A percentile compares a stretch with the other conserved stretches of the same genome.
These are phyloP conservation scores for Tetraselmis striata DNA, from an alignment of 139 green algal species.

Conservation along the genomic window DNA sequence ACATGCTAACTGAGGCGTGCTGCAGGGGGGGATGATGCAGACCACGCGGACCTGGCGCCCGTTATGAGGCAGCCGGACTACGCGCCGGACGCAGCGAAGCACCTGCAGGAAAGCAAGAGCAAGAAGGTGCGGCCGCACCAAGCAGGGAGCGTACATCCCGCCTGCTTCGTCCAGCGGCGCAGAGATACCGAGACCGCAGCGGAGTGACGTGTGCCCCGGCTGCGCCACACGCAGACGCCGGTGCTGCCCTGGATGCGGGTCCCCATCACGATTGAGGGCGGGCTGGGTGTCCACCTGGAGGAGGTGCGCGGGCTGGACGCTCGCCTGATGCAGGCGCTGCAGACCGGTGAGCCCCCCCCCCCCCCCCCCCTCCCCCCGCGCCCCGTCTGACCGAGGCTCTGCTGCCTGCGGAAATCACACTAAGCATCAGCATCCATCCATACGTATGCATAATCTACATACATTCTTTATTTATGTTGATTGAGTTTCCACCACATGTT, in stretches of 20 bases:
- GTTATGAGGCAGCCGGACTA: not conserved
- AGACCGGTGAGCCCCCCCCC: slow-evolving; percentile 27
- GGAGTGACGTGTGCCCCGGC: no score
- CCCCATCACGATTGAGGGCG: slow-evolving; percentile 50
- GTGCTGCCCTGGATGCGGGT: slow-evolving; percentile 79
- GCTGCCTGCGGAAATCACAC: not conserved
- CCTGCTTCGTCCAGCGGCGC: no score
- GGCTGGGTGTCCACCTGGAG: slow-evolving; percentile 29
- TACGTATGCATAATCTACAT: not conserved
- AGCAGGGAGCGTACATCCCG: no score
- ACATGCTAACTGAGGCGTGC: no score
- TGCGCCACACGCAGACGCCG: not conserved
- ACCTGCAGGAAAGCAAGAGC: not conserved
- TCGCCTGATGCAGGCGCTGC: slow-evolving; percentile 26
- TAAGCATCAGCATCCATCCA: not conserved
- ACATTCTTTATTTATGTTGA: no score
- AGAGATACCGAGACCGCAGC: no score
- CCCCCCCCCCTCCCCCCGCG: no score
- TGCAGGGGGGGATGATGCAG: no score
- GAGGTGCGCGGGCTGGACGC: slow-evolving; percentile 50
- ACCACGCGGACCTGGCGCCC: no score
- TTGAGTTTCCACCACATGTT: no score
- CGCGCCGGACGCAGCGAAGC: not conserved
- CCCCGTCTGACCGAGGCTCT: not conserved
- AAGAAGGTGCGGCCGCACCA: not conserved